These are phyloP conservation scores for Leccinellum albellum DNA, from an alignment of 768 basidiomycete genomes.

Conservation along the genomic window DNA sequence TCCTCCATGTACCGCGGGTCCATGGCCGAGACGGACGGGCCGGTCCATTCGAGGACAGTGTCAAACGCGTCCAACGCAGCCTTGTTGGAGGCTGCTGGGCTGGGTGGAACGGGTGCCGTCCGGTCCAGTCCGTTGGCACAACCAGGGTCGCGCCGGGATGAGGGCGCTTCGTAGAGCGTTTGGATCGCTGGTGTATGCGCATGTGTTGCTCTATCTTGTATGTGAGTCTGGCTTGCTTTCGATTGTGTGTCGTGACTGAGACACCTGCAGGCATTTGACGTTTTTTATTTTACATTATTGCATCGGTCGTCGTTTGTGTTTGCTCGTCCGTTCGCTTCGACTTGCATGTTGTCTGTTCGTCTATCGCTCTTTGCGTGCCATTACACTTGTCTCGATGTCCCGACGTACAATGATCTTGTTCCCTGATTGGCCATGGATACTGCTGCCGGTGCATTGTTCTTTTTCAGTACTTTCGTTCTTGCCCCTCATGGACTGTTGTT, in stretches of 20 bases:
- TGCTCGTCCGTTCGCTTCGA: neutral
- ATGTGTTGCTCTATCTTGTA: conserved; percentile 1
- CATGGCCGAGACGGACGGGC: conserved; percentile 1
- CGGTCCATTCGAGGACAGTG: conserved; percentile 15
- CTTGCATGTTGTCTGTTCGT: neutral
- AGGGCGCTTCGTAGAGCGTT: neutral
- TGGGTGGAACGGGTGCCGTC: conserved; percentile 3
- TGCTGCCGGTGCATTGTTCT: neutral
- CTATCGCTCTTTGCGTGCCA: neutral
- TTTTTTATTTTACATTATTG: neutral
- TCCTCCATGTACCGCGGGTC: conserved; percentile 21
- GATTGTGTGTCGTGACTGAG: neutral
- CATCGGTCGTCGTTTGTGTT: neutral
- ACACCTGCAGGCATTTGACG: neutral
- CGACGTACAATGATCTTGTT: neutral
- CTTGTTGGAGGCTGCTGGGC: conserved; percentile 24
- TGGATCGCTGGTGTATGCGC: neutral
- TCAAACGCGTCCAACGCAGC: conserved; percentile 21
- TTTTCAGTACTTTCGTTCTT: neutral
- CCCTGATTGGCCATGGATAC: neutral
- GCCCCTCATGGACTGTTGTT: neutral
- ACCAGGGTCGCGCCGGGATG: neutral
- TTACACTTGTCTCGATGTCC: neutral
- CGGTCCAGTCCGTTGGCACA: conserved; percentile 24
- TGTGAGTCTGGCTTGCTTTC: neutral